Evolutionary conservation across 1,139 yeast genomes (phyloP), one percentile per base, ranked within the genome.

Genomic region (Taphrina populina): DNA sequence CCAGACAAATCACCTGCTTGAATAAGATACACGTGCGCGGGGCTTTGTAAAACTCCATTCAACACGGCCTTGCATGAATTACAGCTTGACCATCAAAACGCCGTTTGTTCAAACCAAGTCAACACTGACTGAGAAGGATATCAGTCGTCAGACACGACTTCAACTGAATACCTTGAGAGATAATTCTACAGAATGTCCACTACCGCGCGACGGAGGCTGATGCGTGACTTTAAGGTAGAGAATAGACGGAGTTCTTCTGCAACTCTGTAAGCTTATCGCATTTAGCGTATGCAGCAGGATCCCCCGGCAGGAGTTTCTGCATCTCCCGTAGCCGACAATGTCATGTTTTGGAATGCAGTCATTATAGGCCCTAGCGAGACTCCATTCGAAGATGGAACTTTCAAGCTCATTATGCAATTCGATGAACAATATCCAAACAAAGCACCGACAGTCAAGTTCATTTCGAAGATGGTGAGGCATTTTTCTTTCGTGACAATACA

Each of bases 221-320:
- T 92, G 97, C 87, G 98, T 70, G 98, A 92, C 72, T 88, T 92
- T 73, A 90, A 88, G 73, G 87, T 82, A 73, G 56, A 84, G 72
- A 29, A 27, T 19, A 26, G 24, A 26, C 23, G 33, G 17, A n/a
- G 21, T 17, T 34, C 21, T 20, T 17, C 21, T 19, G 26, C 1
- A 13, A 8, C 32, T 21, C 24, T 11, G 20, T 8, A 8, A n/a
- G 33, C 21, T 6, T 26, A 26, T 13, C 27, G 2, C 10, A 34
- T 26, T 23, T 58, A 82, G 83, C 84, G 98, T 64, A 90, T 92
- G 84, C 96, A 92, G 71, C 95, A 85, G 73, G 98, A 92, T 71
- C 94, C 98, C 5, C 96, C 98, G 17, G 90, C 95, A 40, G 98
- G 98, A 17, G 96, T 92, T 6, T 87, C 96, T 8, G 98, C 98